Base-by-base conservation (phyloP, 345 rosid genomes). In the Eucalyptus guilfoylei region DNA sequence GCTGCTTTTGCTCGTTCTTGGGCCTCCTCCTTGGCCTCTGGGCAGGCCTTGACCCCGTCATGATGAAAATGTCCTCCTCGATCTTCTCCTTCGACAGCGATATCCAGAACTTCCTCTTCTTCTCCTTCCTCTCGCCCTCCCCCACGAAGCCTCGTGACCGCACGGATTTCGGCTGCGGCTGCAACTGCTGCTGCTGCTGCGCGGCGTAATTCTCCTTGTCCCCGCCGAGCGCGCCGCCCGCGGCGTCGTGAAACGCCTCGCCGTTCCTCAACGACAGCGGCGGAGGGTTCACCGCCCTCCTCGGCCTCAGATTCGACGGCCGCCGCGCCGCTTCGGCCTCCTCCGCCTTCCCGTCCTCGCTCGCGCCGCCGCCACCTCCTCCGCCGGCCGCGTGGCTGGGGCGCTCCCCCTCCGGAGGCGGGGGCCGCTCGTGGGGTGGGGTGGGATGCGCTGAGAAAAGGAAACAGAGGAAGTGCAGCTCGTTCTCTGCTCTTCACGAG, bases 261-360 rank as follows among this genome's bases (percentile, higher is more conserved):
- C 62, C 62, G 87, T 86, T 34, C 72, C 64, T 42, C 40, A 14
- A 49, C 3, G 50, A 32, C 19, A 15, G 8, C 34, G 58, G 72
- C 72, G 45, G 32, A n/a, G 72, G n/a, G 13, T 32, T 28, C 49
- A 50, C 11, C 7, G 76, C 89, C 90, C 87, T 92, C 89, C 99
- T 95, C 54, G 98, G 97, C 90, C 99, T 92, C 86, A 97, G 93
- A 89, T 97, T 97, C 99, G 98, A 96, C 55, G 94, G 93, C 94
- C 93, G 92, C 86, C 90, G 91, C 9, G 60, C 91, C 28, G 88
- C 95, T 60, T 87, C 92, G 5, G 60, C 90, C 44, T 88, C 91
- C 55, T 58, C 92, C 67, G 5, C 89, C 86, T 89, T 90, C 49
- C 49, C 89, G 64, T 34, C 91, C 88, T 49, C 3, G 50, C 50